Conservation (phyloP, 169 alveolate species). For the Eimeria necatrix region DNA sequence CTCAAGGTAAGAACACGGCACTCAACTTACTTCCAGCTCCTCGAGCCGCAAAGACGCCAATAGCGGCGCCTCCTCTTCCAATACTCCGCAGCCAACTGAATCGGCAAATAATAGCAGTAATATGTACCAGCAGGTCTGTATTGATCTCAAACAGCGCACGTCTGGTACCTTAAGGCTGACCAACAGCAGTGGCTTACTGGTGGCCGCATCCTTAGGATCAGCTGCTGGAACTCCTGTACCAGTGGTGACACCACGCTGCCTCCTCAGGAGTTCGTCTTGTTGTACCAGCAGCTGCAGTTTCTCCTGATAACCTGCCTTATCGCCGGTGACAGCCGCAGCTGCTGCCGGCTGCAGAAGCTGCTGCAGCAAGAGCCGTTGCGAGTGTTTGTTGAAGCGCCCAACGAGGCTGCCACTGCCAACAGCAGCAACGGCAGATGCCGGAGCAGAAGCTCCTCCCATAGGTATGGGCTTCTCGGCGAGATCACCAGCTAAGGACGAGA, state of each 20-base stretch:
- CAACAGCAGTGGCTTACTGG: constrained; percentile 24
- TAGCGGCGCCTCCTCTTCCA: constrained; percentile 56
- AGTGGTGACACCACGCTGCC: background rate
- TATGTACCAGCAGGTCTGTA: background rate
- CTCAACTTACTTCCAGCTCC: constrained; percentile 19
- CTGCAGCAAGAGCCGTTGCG: constrained; percentile 69
- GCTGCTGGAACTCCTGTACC: background rate
- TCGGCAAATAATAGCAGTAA: background rate
- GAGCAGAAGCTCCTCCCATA: background rate
- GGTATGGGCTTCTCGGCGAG: background rate
- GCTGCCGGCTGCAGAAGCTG: constrained; percentile 72
- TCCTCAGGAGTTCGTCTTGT: background rate
- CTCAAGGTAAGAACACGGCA: background rate
- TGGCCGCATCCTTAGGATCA: constrained; percentile 6
- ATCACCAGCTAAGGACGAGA: constrained; percentile 50
- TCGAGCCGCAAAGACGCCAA: constrained; percentile 19
- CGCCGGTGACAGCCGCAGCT: constrained; percentile 45
- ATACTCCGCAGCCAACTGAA: constrained; percentile 42
- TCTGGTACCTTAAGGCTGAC: background rate
- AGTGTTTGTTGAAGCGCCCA: constrained; percentile 70
- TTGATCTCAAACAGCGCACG: no score
- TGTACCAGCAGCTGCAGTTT: constrained; percentile 36
- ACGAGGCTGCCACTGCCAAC: constrained; percentile 32
- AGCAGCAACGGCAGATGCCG: background rate
- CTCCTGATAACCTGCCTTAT: background rate